Conservation (phyloP, 2,329 filamentous ascomycete species). For the Arthrobotrys pseudoclavata region DNA sequence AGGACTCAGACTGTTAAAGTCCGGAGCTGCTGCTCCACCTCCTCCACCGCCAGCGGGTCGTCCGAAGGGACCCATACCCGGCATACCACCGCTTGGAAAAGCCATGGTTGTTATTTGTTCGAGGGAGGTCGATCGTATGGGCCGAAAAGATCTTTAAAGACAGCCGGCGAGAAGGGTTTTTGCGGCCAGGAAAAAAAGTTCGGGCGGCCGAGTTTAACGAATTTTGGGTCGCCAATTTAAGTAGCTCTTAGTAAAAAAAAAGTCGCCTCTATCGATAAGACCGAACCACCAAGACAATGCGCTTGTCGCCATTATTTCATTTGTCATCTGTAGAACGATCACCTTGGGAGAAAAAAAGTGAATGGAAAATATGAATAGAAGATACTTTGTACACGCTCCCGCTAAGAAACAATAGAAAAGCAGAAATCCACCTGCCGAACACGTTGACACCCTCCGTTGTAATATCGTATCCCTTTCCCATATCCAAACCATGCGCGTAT, state of each 20-base stretch:
- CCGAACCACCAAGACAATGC: not conserved
- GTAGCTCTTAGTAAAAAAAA: not conserved
- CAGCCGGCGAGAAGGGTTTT: not conserved
- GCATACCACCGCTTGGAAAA: constrained; percentile 54
- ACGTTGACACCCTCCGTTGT: constrained; percentile 11
- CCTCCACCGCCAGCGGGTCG: constrained; percentile 27
- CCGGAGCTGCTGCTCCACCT: constrained; percentile 19
- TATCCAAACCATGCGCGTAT: not conserved
- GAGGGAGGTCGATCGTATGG: not conserved
- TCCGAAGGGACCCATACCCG: constrained; percentile 44
- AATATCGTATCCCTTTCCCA: constrained; percentile 23
- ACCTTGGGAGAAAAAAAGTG: not conserved
- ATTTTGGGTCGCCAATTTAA: not conserved
- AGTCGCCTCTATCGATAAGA: constrained; percentile 1
- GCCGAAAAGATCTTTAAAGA: not conserved
- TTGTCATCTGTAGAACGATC: not conserved
- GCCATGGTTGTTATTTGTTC: constrained; percentile 31
- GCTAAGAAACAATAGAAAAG: constrained; percentile 19
- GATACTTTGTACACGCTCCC: constrained; percentile 46
- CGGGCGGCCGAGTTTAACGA: not conserved
- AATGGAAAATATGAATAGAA: constrained; percentile 7
- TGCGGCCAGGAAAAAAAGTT: constrained; percentile 9
- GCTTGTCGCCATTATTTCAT: not conserved
- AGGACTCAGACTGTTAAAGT: constrained; percentile 63
- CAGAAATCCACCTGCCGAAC: not conserved